phyloP scores from a whole-genome alignment of 805 yeast genomes.

The Saccharomyces eubayanus region DNA sequence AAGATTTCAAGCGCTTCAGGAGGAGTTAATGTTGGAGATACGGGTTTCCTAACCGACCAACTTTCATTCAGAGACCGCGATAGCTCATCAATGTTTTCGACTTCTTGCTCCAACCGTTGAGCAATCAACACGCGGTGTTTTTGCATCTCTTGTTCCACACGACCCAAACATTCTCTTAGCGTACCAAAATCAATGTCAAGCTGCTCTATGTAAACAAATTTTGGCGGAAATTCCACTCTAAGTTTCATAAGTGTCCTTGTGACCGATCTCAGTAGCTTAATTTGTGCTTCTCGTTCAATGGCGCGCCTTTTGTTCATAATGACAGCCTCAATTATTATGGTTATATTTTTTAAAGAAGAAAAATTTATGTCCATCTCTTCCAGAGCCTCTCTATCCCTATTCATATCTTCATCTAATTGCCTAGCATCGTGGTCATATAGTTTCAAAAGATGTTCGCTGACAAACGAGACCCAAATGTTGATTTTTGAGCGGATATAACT shows the following conservation, averaged over 20 bases:
- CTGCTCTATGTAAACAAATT: conserved; percentile 60
- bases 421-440: conserved; percentile 29
- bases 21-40: conserved; percentile 37
- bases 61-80: conserved; percentile 28
- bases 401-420: conserved; percentile 29
- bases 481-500: conserved; percentile 44
- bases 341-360: conserved; percentile 33
- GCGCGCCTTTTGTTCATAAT: conserved; percentile 21
- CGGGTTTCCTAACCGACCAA: conserved; percentile 47
- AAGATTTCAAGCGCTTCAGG: conserved; percentile 37
- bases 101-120: conserved; percentile 36
- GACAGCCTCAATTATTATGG: conserved; percentile 34
- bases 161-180: conserved; percentile 14
- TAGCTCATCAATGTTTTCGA: conserved; percentile 30
- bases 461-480: conserved; percentile 51
- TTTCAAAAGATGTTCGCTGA: conserved; percentile 34
- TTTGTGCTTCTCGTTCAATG: conserved; percentile 18
- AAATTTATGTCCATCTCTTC: conserved; percentile 33
- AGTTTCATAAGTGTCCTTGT: conserved; percentile 23
- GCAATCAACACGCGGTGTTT: conserved; percentile 37
- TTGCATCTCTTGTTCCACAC: conserved; percentile 31
- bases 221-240: conserved; percentile 41
- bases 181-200: conserved; percentile 42
- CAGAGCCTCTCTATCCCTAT: conserved; percentile 28
- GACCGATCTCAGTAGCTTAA: conserved; percentile 13